Conservation (phyloP, 345 rosid species). For the Murraya paniculata region DNA sequence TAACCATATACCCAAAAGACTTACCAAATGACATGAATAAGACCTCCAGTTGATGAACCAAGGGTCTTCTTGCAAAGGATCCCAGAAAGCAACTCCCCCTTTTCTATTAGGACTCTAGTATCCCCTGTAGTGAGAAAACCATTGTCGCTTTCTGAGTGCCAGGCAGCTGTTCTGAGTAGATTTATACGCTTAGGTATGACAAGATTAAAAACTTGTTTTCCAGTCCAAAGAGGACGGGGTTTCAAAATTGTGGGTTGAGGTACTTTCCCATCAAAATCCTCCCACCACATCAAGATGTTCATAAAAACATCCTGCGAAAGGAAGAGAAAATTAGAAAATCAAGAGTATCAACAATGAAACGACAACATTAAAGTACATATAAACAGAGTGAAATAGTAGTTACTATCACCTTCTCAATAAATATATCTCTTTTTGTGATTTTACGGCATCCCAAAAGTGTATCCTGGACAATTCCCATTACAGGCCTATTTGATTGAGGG, state of each 20-base stretch:
- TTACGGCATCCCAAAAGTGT: constrained; percentile 93
- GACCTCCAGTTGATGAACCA: constrained; percentile 88
- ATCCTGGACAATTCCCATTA: constrained; percentile 99
- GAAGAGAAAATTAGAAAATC: background rate
- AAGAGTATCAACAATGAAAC: background rate
- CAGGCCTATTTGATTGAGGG: constrained; percentile 95
- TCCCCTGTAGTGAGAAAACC: constrained; percentile 89
- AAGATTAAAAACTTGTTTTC: constrained; percentile 95
- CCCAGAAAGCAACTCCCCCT: constrained; percentile 89
- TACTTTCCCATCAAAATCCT: constrained; percentile 96
- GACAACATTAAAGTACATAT: background rate
- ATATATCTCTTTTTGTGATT: constrained; percentile 94
- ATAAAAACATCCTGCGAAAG: constrained; percentile 81
- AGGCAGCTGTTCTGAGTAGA: constrained; percentile 74
- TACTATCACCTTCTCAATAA: constrained; percentile 81
- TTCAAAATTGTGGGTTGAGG: constrained; percentile 91
- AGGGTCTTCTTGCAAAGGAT: constrained; percentile 96
- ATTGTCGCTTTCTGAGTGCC: constrained; percentile 81
- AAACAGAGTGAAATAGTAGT: background rate
- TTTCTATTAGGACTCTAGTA: constrained; percentile 86
- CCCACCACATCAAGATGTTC: constrained; percentile 99
- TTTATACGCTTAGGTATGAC: constrained; percentile 97
- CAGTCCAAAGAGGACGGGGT: constrained; percentile 96
- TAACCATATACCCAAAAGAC: constrained; percentile 8
- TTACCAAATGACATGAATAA: constrained; percentile 94